phyloP scores from a whole-genome alignment of 495 filamentous ascomycete species.

The Parachaetomium inaequale region DNA sequence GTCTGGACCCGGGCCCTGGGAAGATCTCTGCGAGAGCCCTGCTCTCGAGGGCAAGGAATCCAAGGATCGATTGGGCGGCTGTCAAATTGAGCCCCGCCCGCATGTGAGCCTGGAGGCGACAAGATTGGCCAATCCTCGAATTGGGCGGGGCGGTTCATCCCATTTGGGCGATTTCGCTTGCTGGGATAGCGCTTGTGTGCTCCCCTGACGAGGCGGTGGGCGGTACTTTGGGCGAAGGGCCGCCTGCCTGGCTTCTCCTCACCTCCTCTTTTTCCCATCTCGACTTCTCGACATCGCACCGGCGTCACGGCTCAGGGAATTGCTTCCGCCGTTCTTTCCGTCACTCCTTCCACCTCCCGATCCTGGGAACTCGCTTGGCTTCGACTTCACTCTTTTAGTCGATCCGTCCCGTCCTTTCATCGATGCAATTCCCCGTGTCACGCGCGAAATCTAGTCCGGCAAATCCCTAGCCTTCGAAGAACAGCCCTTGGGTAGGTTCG shows the following conservation, averaged over 20 bases:
- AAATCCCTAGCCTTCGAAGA: constrained; percentile 23
- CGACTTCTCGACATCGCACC: constrained; percentile 27
- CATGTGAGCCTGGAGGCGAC: background rate
- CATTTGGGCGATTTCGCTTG: constrained; percentile 22
- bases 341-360: constrained; percentile 33
- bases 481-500: constrained; percentile 35
- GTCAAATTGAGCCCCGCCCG: constrained; percentile 25
- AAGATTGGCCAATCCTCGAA: constrained; percentile 17
- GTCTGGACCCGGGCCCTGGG: background rate
- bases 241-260: constrained; percentile 17
- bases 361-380: constrained; percentile 27
- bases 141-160: constrained; percentile 24
- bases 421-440: constrained; percentile 29
- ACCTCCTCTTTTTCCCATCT: constrained; percentile 26
- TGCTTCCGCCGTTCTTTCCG: constrained; percentile 25
- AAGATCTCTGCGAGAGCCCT: constrained; percentile 11
- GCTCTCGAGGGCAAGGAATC: background rate
- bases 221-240: constrained; percentile 14
- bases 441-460: constrained; percentile 16
- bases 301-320: constrained; percentile 25
- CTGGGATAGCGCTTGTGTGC: constrained; percentile 16
- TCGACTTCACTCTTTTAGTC: constrained; percentile 83
- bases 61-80: constrained; percentile 15
- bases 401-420: constrained; percentile 51
- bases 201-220: constrained; percentile 23